Base-by-base conservation (phyloP, 2,329 filamentous ascomycete species). In the Dactylellina haptotyla region DNA sequence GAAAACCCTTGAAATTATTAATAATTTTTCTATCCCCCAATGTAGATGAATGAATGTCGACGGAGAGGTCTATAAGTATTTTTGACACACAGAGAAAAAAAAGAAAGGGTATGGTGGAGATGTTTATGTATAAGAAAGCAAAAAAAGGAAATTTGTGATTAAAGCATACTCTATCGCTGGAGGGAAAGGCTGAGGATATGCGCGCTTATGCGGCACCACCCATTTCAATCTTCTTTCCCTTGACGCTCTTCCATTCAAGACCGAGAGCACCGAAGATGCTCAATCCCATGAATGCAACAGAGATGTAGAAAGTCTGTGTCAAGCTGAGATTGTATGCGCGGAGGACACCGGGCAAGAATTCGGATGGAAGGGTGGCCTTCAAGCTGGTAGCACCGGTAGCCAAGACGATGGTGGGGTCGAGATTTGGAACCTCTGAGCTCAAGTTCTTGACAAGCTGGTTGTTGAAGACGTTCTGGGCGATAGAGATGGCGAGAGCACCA, bases 321-420 rank as follows among this genome's bases (percentile, higher is more conserved):
- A 87, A 77, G 0, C 84, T 85, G 1, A 76, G 76, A 79, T 85
- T 83, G 78, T 86, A 86, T 0, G 84, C 83, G 23, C 79, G 77
- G 10, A 86, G 79, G 18, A 86, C 84, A 0, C 79, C 78, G 3
- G 81, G 79, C 1, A 84, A 78, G 3, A 81, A 81, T 30, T 83
- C 81, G n/a, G 81, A 77, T 41, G 82, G 82, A 10, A 80, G 78
- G 77, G 85, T 79, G 4, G 78, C 64, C 28, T 76, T 78, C 18
- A 87, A 81, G 0, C 86, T 82, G 1, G 83, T 84, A 8, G 85
- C 85, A 61, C 86, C 86, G 54, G 82, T 84, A 77, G 85, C 82
- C 78, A 86, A 83, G 75, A 87, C 85, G 57, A 83, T 77, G 4
- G 78, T 77, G 0, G 84, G 80, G 37, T 85, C 80, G n/a, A 87